Evolutionary conservation across 495 filamentous ascomycete species (phyloP).

Genomic region (Xylaria telfairii): DNA sequence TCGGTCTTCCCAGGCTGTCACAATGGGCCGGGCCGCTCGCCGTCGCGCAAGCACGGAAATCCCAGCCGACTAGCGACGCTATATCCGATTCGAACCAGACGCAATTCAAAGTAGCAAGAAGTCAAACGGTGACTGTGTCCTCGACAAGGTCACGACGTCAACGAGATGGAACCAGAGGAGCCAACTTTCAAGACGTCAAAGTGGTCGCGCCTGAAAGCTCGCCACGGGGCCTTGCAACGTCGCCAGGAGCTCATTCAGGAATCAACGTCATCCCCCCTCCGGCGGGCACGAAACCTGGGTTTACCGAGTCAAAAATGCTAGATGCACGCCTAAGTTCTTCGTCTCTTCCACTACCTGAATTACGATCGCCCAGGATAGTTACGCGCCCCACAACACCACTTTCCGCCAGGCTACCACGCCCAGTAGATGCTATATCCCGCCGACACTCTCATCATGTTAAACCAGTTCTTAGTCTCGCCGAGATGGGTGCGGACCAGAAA

Average conservation of each 20-base stretch:
- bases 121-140: slow-evolving; percentile 64
- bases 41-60: slow-evolving; percentile 74
- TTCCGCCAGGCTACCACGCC: slow-evolving; percentile 56
- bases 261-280: slow-evolving; percentile 25
- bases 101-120: slow-evolving; percentile 59
- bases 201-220: slow-evolving; percentile 35
- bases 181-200: slow-evolving; percentile 48
- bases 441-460: slow-evolving; percentile 58
- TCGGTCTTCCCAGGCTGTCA: slow-evolving; percentile 59
- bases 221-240: slow-evolving; percentile 32
- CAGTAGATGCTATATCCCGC: slow-evolving; percentile 53
- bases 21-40: slow-evolving; percentile 73
- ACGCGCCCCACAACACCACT: slow-evolving; percentile 56
- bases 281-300: slow-evolving; percentile 34
- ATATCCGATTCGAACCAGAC: slow-evolving; percentile 58
- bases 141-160: slow-evolving; percentile 53
- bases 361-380: slow-evolving; percentile 52
- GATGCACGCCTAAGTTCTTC: slow-evolving; percentile 66
- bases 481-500: slow-evolving; percentile 63
- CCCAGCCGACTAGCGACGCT: slow-evolving; percentile 60
- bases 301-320: slow-evolving; percentile 51
- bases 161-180: slow-evolving; percentile 49
- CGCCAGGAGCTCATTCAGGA: slow-evolving; percentile 30
- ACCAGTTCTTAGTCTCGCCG: slow-evolving; percentile 54
- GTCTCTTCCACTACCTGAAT: slow-evolving; percentile 67